Percentiles rank a stretch among this genome's conserved stretches.
Conservation (phyloP, 2,329 filamentous ascomycete genomes). For the Akanthomyces uredinophilus region DNA sequence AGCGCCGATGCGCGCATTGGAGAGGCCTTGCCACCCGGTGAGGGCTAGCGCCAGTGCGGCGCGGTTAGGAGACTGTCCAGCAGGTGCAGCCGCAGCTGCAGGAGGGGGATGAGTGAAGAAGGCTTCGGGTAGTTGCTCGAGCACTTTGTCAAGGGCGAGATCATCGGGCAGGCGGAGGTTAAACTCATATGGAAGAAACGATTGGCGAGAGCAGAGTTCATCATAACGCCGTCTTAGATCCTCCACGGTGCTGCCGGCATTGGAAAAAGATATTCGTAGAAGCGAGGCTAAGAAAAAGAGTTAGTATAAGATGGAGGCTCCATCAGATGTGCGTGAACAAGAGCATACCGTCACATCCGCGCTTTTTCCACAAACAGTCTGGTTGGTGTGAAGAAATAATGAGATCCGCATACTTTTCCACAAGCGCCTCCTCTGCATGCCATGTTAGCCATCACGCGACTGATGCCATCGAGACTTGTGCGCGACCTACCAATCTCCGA, state of each 20-base stretch:
- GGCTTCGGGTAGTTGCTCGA: slow-evolving; percentile 45
- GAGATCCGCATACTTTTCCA: slow-evolving; percentile 69
- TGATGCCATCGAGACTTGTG: background rate
- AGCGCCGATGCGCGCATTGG: slow-evolving; percentile 48
- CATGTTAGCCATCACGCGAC: slow-evolving; percentile 18
- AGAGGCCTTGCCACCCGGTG: slow-evolving; percentile 69
- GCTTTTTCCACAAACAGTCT: slow-evolving; percentile 79
- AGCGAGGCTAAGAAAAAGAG: slow-evolving; percentile 44
- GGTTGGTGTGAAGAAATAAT: slow-evolving; percentile 72
- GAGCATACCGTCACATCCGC: slow-evolving; percentile 75
- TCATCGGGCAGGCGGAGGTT: slow-evolving; percentile 53
- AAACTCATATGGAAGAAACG: slow-evolving; percentile 57
- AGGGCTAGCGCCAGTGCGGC: slow-evolving; percentile 64
- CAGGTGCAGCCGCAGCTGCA: slow-evolving; percentile 23
- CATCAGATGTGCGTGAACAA: background rate
- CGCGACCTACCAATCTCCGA: slow-evolving; percentile 50
- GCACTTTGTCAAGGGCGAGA: slow-evolving; percentile 45
- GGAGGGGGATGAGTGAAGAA: slow-evolving; percentile 49
- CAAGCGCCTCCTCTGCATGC: slow-evolving; percentile 55
- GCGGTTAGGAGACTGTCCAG: slow-evolving; percentile 41
- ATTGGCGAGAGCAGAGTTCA: slow-evolving; percentile 49
- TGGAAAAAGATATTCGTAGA: slow-evolving; percentile 58
- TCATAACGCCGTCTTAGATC: slow-evolving; percentile 60
- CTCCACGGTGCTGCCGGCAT: slow-evolving; percentile 53
- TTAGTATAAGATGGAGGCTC: background rate